Conservation (phyloP, 2,329 filamentous ascomycete genomes). For the Sporothrix variecibatus region DNA sequence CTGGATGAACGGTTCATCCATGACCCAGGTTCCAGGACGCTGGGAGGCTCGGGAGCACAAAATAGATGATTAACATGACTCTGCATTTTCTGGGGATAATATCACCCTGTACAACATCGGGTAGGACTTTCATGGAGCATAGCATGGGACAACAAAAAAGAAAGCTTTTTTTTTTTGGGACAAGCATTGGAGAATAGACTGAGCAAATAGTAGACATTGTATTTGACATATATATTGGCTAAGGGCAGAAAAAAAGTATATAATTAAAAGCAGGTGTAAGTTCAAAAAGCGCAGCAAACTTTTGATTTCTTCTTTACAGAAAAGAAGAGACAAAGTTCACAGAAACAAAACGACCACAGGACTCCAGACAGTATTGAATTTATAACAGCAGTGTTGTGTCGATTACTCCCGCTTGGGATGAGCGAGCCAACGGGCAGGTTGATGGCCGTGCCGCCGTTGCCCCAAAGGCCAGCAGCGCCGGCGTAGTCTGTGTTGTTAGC, state of each 20-base stretch:
- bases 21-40: neutral
- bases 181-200: neutral
- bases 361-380: neutral
- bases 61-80: neutral
- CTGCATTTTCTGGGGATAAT: neutral
- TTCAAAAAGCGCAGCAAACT: neutral
- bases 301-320: neutral
- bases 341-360: neutral
- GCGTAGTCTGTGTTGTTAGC: slow-evolving; percentile 26
- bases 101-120: neutral
- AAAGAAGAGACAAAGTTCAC: neutral
- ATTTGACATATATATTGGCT: slow-evolving; percentile 12
- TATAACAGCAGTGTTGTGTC: neutral
- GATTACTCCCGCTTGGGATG: slow-evolving; percentile 23
- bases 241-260: neutral
- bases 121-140: neutral
- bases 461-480: slow-evolving; percentile 28
- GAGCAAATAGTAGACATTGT: slow-evolving; percentile 15
- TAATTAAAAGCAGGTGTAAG: neutral
- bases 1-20: neutral
- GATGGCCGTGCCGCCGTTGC: slow-evolving; percentile 27
- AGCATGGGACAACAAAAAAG: neutral
- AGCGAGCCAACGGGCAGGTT: slow-evolving; percentile 30
- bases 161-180: neutral
- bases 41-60: neutral